Conservation (phyloP, 371 early-diverging fungal genomes). For the Sporodiniella umbellata region DNA sequence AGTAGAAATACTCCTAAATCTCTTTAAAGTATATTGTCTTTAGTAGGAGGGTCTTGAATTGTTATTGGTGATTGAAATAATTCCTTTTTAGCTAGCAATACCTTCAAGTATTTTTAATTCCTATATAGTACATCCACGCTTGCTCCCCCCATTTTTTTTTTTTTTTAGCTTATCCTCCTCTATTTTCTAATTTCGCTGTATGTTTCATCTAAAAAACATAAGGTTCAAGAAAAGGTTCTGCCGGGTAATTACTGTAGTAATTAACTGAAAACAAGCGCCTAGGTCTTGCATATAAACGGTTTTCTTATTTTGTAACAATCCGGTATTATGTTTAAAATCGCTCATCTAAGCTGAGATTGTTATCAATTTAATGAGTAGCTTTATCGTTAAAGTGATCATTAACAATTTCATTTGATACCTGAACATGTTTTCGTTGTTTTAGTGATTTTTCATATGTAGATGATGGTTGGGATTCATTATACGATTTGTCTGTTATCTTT, state of each 20-base stretch:
- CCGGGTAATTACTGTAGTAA: constrained; percentile 9
- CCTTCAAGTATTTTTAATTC: constrained; percentile 1
- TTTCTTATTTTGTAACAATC: constrained; percentile 2
- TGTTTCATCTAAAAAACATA: constrained; percentile 7
- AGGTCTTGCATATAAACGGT: not conserved
- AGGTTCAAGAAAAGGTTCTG: constrained; percentile 9
- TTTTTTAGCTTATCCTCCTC: constrained; percentile 4
- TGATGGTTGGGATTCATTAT: not conserved
- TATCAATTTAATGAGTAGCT: constrained; percentile 10
- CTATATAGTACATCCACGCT: constrained; percentile 5
- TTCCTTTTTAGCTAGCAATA: constrained; percentile 4
- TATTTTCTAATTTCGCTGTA: constrained; percentile 5
- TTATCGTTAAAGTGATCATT: constrained; percentile 4
- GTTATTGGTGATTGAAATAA: constrained; percentile 7
- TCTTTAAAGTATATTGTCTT: constrained; percentile 5
- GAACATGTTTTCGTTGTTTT: constrained; percentile 6
- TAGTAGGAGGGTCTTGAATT: constrained; percentile 5
- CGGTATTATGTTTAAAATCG: constrained; percentile 6
- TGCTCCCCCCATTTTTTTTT: constrained; percentile 6
- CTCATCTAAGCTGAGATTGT: constrained; percentile 12
- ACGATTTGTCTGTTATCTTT: constrained; percentile 12
- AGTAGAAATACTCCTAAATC: constrained; percentile 4
- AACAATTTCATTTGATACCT: constrained; percentile 1
- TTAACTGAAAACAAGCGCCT: constrained; percentile 12
- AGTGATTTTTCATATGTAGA: constrained; percentile 6